Base-by-base conservation (phyloP, 2,329 filamentous ascomycete species). In the Cylindrodendrum hubeiense region DNA sequence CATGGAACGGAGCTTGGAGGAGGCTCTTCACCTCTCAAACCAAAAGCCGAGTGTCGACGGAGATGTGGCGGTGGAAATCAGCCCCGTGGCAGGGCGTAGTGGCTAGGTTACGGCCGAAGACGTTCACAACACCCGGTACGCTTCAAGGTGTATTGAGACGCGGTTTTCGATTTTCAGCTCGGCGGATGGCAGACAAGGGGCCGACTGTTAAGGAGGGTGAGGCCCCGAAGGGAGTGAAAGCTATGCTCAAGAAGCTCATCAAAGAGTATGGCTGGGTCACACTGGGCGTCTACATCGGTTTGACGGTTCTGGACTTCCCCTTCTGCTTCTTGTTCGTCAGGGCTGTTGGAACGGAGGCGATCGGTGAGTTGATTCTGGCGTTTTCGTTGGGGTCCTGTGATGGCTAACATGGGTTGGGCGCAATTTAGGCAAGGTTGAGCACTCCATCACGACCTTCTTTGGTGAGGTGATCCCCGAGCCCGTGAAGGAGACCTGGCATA, bases 181-280 rank as follows among this genome's bases (percentile, higher is more conserved):
- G 78, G 72, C 71, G 69, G 59, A 71, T 76, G 60, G 68, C 73
- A 50, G 74, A 67, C 50, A 70, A 73, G 37, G 68, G 68, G n/a
- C 58, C 70, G 13, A 66, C 66, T 17, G 68, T 67, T 37, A 68
- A 67, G 4, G 66, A 74, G 49, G 65, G 67, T 10, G 63, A 73
- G 43, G 64, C 76, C 68, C 73, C 68, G 10, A 79, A 83, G 13
- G 88, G 90, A 8, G 79, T 96, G 44, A 91, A 90, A 2, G 89
- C 90, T 68, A 87, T 91, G 26, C 83, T 98, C 77, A 94, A 91
- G 80, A 94, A 93, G 77, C 87, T 99, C 49, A 94, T 92, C 3
- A 90, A 91, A 68, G 95, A 98, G 79, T 99, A 99, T 79, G 96
- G 96, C 43, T 98, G 95, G 94, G 88, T 93, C 4, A 95, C 95